Conservation (phyloP, 1,284 basidiomycete species). For the Lentinus polychrous region DNA sequence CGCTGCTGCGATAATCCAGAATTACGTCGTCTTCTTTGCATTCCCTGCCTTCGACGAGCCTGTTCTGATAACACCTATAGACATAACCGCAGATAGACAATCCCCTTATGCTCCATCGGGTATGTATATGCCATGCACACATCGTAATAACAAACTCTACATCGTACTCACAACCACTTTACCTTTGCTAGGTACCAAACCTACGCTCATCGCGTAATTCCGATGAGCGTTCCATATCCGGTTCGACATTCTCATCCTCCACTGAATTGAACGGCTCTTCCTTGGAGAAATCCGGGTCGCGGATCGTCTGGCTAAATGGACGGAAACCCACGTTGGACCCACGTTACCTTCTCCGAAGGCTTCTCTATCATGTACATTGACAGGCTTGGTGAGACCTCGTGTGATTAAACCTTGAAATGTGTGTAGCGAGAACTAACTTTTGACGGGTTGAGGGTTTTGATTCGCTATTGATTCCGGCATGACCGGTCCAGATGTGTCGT, state of each 20-base stretch:
- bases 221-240: too few species aligned
- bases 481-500: not conserved
- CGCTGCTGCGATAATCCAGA: not conserved
- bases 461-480: not conserved
- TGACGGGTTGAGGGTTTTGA: not conserved
- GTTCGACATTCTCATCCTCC: not conserved
- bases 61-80: too few species aligned
- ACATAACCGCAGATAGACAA: too few species aligned
- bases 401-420: not conserved
- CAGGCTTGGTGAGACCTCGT: not conserved
- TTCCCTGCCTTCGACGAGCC: too few species aligned
- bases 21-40: not conserved
- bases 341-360: slow-evolving; percentile 5
- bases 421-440: not conserved
- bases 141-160: too few species aligned
- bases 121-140: too few species aligned
- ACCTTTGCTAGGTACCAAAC: too few species aligned
- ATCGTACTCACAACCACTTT: too few species aligned
- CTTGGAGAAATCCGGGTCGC: not conserved
- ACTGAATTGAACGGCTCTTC: slow-evolving; percentile 2
- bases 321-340: not conserved
- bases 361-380: not conserved
- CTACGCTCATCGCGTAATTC: too few species aligned
- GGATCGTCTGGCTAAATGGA: slow-evolving; percentile 3
- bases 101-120: too few species aligned